Conservation (phyloP, 1,284 basidiomycete genomes). For the Malassezia obtusa region DNA sequence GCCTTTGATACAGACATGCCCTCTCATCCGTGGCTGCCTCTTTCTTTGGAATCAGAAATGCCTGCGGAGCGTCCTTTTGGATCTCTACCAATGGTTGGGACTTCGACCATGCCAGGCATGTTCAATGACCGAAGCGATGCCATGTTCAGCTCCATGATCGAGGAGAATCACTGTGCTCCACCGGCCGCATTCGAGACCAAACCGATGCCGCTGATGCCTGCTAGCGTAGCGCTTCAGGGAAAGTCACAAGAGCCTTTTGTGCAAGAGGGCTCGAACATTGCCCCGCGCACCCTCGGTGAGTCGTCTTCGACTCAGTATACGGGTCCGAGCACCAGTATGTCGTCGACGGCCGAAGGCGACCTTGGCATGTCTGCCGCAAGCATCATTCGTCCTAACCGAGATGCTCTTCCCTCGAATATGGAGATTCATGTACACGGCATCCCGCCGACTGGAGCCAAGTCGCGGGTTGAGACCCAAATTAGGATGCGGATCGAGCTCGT, state of each 20-base stretch:
- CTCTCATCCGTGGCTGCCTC: not conserved
- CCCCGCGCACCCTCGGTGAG: not conserved
- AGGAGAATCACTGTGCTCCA: not conserved
- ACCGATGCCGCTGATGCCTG: too few species aligned
- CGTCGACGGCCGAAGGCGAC: slow-evolving; percentile 20
- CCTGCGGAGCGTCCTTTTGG: not conserved
- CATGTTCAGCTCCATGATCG: not conserved
- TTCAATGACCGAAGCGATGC: not conserved
- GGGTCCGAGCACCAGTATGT: not conserved
- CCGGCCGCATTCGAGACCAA: not conserved
- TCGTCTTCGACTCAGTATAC: not conserved
- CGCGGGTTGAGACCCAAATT: slow-evolving; percentile 72
- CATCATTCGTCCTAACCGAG: slow-evolving; percentile 28
- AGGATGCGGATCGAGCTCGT: slow-evolving; percentile 45
- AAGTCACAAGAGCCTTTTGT: too few species aligned
- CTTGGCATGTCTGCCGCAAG: slow-evolving; percentile 30
- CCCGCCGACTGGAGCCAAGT: slow-evolving; percentile 75
- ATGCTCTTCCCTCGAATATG: slow-evolving; percentile 27
- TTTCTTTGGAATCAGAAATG: not conserved
- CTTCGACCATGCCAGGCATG: not conserved
- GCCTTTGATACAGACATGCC: not conserved
- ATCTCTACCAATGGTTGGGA: not conserved
- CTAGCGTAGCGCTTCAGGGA: too few species aligned
- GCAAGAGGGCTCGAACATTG: not conserved
- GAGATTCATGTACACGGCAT: slow-evolving; percentile 64